Conservation (phyloP, 495 filamentous ascomycete genomes). For the Talaromyces borbonicus region DNA sequence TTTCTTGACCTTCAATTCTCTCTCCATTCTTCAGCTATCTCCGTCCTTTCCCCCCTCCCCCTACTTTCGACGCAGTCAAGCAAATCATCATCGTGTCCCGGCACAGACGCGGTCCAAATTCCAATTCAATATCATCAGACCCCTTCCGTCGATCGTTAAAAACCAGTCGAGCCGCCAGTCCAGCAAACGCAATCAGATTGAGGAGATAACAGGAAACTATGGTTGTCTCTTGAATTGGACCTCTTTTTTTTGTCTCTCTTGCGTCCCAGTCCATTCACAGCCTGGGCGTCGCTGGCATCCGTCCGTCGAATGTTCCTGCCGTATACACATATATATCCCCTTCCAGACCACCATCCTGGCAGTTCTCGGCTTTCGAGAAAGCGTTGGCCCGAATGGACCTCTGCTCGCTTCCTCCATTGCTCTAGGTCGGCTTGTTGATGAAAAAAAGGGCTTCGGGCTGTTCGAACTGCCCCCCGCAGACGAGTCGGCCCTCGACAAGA, state of each 20-base stretch:
- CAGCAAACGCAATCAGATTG: not conserved
- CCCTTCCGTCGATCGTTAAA: not conserved
- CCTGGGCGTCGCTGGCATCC: not conserved
- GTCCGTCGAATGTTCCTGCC: too few species aligned
- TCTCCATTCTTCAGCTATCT: too few species aligned
- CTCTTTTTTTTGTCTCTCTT: not conserved
- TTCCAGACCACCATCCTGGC: not conserved
- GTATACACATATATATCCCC: too few species aligned
- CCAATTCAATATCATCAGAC: not conserved
- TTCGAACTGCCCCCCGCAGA: too few species aligned
- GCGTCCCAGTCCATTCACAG: too few species aligned
- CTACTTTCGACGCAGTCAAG: too few species aligned
- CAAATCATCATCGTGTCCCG: not conserved
- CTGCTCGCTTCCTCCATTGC: not conserved
- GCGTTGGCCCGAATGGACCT: constrained; percentile 5
- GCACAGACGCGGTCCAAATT: not conserved
- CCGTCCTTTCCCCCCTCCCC: not conserved
- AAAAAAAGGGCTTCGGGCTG: not conserved
- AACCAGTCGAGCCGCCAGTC: not conserved
- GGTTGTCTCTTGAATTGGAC: not conserved
- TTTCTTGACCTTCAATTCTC: constrained; percentile 1
- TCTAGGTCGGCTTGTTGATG: not conserved
- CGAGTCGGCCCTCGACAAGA: not conserved
- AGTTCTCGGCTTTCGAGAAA: constrained; percentile 3
- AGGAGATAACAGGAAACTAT: not conserved